Conservation (phyloP, 306 rosid genomes). For the Medicago ruthenica region DNA sequence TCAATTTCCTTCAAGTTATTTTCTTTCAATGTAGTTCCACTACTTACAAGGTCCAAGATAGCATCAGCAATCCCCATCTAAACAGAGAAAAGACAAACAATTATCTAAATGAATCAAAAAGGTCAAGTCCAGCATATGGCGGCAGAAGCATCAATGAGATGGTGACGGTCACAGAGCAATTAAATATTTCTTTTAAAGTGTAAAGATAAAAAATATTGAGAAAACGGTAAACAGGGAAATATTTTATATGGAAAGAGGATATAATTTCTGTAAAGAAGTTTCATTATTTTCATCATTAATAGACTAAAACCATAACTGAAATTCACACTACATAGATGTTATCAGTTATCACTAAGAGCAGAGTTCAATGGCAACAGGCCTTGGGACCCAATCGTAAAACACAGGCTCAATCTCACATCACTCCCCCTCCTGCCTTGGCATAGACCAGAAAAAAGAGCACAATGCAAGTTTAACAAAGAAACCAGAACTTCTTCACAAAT, state of each 20-base stretch:
- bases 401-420: slow-evolving; percentile 11
- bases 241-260: neutral
- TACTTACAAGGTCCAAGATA: slow-evolving; percentile 95
- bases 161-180: slow-evolving; percentile 8
- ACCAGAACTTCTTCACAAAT: neutral
- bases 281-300: neutral
- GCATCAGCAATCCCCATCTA: slow-evolving; percentile 99
- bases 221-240: slow-evolving; percentile 18
- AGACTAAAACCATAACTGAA: slow-evolving; percentile 11
- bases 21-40: slow-evolving; percentile 87
- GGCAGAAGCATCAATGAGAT: slow-evolving; percentile 7
- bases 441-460: slow-evolving; percentile 4
- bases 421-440: neutral
- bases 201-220: neutral
- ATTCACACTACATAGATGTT: slow-evolving; percentile 6
- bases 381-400: slow-evolving; percentile 5
- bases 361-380: slow-evolving; percentile 1
- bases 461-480: slow-evolving; percentile 1
- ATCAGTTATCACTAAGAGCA: slow-evolving; percentile 21
- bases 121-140: slow-evolving; percentile 28
- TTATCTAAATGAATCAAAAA: slow-evolving; percentile 22
- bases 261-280: neutral
- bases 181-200: slow-evolving; percentile 4
- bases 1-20: slow-evolving; percentile 91
- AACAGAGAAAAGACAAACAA: slow-evolving; percentile 40